phyloP scores from a whole-genome alignment of 495 filamentous ascomycete genomes.

The Neurospora pannonica region DNA sequence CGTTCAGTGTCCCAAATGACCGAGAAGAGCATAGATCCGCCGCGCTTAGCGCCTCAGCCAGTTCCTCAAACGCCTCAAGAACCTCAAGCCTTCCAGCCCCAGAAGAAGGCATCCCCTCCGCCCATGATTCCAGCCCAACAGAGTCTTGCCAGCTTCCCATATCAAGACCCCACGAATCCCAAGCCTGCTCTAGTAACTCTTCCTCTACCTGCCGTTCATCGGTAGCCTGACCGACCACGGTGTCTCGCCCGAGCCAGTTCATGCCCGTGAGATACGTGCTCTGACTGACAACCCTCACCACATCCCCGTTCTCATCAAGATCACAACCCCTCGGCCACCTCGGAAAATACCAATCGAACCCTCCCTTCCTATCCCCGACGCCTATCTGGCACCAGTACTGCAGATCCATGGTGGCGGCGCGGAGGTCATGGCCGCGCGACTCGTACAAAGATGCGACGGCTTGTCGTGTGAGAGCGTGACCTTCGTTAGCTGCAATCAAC shows the following conservation, averaged over 20 bases:
- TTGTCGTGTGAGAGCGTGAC: conserved; percentile 64
- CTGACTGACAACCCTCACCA: conserved; percentile 71
- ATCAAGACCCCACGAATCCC: conserved; percentile 50
- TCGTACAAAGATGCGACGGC: conserved; percentile 62
- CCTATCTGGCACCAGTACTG: conserved; percentile 96
- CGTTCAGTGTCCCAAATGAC: conserved; percentile 27
- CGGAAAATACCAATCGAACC: conserved; percentile 81
- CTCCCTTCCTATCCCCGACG: conserved; percentile 78
- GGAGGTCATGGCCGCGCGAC: conserved; percentile 58
- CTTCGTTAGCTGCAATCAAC: conserved; percentile 79
- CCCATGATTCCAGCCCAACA: conserved; percentile 22
- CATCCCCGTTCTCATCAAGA: conserved; percentile 53
- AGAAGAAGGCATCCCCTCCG: conserved; percentile 6
- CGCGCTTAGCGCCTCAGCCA: conserved; percentile 36
- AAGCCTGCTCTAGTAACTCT: conserved; percentile 43
- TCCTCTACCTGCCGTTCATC: conserved; percentile 30
- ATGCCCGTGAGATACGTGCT: conserved; percentile 68
- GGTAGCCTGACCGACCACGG: conserved; percentile 10
- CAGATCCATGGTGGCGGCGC: conserved; percentile 75
- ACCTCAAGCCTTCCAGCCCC: conserved; percentile 10
- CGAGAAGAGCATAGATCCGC: conserved; percentile 38
- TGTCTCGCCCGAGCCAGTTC: conserved; percentile 63
- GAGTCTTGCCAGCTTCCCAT: conserved; percentile 33
- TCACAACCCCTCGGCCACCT: conserved; percentile 63
- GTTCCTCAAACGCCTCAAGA: conserved; percentile 25